phyloP scores from a whole-genome alignment of 176 grass and related monocot species.

The Oropetium thomaeum region DNA sequence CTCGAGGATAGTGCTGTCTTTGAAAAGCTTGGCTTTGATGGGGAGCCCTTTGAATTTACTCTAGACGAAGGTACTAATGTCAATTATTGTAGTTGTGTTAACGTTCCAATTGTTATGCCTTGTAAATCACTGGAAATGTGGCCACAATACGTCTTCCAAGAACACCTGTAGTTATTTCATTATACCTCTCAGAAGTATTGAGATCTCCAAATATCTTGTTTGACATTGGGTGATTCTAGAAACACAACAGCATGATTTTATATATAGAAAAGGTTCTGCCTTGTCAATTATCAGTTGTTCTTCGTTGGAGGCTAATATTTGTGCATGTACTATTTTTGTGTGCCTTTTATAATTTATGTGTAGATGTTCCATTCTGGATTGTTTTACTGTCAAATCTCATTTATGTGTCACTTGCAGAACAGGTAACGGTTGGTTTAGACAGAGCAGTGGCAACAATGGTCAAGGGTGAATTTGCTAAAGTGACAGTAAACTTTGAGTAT shows the following conservation, averaged over 20 bases:
- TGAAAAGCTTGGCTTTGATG: conserved; percentile 47
- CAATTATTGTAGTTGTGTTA: not conserved
- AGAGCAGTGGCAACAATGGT: conserved; percentile 42
- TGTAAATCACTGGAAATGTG: not conserved
- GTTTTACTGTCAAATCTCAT: not conserved
- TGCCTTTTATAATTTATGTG: not conserved
- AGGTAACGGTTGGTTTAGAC: conserved; percentile 44
- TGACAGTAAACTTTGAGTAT: conserved; percentile 36
- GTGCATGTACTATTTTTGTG: not conserved
- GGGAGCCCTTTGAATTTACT: conserved; percentile 37
- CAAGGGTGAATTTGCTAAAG: conserved; percentile 40
- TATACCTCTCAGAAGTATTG: not conserved
- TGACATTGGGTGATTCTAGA: not conserved
- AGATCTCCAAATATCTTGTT: not conserved
- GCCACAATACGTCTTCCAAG: not conserved
- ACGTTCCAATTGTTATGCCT: not conserved
- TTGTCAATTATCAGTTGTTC: not conserved
- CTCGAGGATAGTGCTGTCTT: conserved; percentile 36
- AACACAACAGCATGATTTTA: not conserved
- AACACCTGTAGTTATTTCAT: not conserved
- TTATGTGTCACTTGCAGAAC: conserved; percentile 11
- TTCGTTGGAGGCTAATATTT: not conserved
- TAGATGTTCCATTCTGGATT: not conserved
- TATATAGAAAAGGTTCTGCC: not conserved
- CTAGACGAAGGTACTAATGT: conserved; percentile 41